Base-by-base conservation (phyloP, 495 filamentous ascomycete species). In the Penicillium macrosclerotiorum region DNA sequence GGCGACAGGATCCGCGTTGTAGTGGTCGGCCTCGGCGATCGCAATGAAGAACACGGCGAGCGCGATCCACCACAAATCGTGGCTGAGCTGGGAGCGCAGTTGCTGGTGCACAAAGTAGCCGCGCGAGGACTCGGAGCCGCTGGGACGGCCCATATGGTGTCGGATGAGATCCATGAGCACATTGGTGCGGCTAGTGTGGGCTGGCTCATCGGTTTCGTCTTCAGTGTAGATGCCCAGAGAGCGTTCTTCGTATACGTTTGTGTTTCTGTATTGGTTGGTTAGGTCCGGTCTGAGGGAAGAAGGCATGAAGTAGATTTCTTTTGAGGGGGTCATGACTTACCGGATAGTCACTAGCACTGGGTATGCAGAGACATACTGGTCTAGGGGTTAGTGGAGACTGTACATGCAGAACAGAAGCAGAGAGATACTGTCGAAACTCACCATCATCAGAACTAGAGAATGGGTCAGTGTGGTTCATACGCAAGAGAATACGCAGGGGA, bases 61-160 rank as follows among this genome's bases (percentile, higher is more conserved):
- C 0, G 84, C 82, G 11, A 96, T 78, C 82, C 83, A 92, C 89
- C 89, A 94, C 3, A 91, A 64, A 55, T 96, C 90, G 64, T 94
- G 88, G 25, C 86, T 83, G 7, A 95, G 79, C 57, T 95, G 88
- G 24, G 84, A 83, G 25, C 84, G 82, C 8, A 96, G 74, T 49
- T 95, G 72, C 51, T 78, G 72, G 42, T 72, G 77, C 7, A 84
- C 67, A 56, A 84, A 85, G 49, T 79, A 78, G 36, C 70, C 61
- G 42, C 71, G 71, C 3, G 76, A 68, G 33, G 46, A 40, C 49
- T 68, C 53, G 35, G 52, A 55, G 3, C 27, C 49, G 29, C 51
- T 59, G n/a, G 61, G 59, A 11, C 57, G 67, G 23, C 59, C 59
- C 24, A 65, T 45, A 23, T 60, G 57, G 24, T 60, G 55, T 1